These are phyloP conservation scores for Adansonia grandidieri DNA, from an alignment of 441 rosid genomes.

Conservation along the genomic window DNA sequence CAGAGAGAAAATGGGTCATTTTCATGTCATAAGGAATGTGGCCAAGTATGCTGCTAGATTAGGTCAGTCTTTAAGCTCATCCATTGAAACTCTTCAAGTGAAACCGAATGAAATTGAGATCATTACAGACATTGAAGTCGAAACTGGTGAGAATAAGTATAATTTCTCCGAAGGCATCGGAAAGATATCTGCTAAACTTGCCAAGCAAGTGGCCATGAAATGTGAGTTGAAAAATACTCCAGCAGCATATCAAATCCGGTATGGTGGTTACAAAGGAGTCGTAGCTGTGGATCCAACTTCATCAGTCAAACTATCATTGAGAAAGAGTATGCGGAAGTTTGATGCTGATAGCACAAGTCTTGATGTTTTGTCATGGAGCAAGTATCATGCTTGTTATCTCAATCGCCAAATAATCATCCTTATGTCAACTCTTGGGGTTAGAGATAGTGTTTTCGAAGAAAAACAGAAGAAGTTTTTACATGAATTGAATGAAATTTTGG, in stretches of 20 bases:
- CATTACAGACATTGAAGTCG: slow-evolving; percentile 48
- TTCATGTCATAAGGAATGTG: slow-evolving; percentile 56
- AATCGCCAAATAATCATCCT: slow-evolving; percentile 64
- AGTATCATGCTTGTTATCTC: slow-evolving; percentile 57
- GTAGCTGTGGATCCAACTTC: slow-evolving; percentile 66
- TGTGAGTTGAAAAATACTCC: slow-evolving; percentile 47
- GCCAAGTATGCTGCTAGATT: slow-evolving; percentile 78
- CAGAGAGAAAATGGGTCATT: slow-evolving; percentile 56
- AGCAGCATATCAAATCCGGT: slow-evolving; percentile 86
- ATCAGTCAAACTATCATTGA: slow-evolving; percentile 49
- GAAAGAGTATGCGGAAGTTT: slow-evolving; percentile 71
- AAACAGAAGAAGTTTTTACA: slow-evolving; percentile 61
- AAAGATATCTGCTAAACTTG: slow-evolving; percentile 55
- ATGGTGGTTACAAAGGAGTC: slow-evolving; percentile 78
- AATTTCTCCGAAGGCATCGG: slow-evolving; percentile 79
- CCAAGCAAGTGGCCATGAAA: slow-evolving; percentile 48
- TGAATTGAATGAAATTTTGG: slow-evolving; percentile 58
- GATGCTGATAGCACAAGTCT: slow-evolving; percentile 53
- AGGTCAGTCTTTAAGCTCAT: slow-evolving; percentile 75
- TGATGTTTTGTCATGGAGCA: slow-evolving; percentile 61
- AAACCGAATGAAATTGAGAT: slow-evolving; percentile 35
- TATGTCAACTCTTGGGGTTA: slow-evolving; percentile 63
- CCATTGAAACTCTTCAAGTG: slow-evolving; percentile 56
- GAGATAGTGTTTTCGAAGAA: slow-evolving; percentile 52
- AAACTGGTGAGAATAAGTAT: slow-evolving; percentile 30